Base-by-base conservation (phyloP, 148 eudicot species). In the Fagopyrum homotropicum region DNA sequence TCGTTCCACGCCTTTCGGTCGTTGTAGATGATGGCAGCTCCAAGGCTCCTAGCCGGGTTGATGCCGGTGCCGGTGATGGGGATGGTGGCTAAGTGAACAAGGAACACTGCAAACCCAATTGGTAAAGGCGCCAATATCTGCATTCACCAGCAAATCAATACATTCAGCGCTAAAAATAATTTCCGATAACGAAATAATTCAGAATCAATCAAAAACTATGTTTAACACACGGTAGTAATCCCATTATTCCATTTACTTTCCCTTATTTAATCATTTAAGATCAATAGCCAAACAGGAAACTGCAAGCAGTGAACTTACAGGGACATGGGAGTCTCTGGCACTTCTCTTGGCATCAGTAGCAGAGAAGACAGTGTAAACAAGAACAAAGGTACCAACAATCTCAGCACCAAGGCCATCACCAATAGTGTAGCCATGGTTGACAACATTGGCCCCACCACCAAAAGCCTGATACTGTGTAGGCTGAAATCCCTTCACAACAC, bases 311-410 rank as follows among this genome's bases (percentile, higher is more conserved):
- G 59, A 5, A 76, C 97, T 70, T 90, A 92, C 97, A 78, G 97
- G 97, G 74, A 92, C 92, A 82, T 88, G 95, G 5, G 97, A 92
- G 85, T 92, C 95, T 82, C 94, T 82, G 72, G 97, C 92, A 72
- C 78, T 90, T 80, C 95, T 87, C 85, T 92, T 92, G 80, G 95
- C 95, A 85, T 92, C 97, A 76, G 94, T 90, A 76, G 97, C 97
- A 57, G 97, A 92, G 83, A 92, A 92, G 78, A 92, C 97, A 45
- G 97, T 91, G 88, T 91, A 91, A 74, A 91, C 93, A 78, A 91
- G 97, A 55, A 91, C 90, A 77, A 91, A 91, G 74, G 97, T 91
- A 66, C 97, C 97, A 19, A 91, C 66, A 79, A 92, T 92, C 84
- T 92, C 97, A 84, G 97, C 94, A 80, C 97, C 97, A 80, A 92